Evolutionary conservation across 1,139 yeast genomes (phyloP).

Genomic region (Kodamaea ohmeri): DNA sequence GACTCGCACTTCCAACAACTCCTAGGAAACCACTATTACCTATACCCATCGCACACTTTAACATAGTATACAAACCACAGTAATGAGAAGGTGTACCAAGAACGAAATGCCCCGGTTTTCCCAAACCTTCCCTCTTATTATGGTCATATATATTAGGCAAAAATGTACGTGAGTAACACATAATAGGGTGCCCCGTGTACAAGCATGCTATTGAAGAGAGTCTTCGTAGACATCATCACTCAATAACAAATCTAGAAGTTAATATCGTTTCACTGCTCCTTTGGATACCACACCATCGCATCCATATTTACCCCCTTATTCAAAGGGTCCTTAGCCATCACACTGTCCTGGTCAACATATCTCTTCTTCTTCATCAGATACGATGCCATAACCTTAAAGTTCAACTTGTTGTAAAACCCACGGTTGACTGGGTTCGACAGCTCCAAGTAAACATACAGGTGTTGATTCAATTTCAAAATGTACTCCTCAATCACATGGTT

Average conservation of each 20-base stretch:
- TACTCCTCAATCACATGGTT: slow-evolving; percentile 23
- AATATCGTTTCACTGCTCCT: slow-evolving; percentile 3
- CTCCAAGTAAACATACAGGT: slow-evolving; percentile 37
- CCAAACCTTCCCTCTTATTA: slow-evolving; percentile 18
- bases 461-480: slow-evolving; percentile 13
- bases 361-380: slow-evolving; percentile 36
- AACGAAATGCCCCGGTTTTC: slow-evolving; percentile 9
- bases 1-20: not conserved
- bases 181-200: slow-evolving; percentile 11
- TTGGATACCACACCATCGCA: slow-evolving; percentile 30
- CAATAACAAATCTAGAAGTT: not conserved
- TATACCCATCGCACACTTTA: slow-evolving; percentile 18
- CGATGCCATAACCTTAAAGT: slow-evolving; percentile 45
- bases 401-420: slow-evolving; percentile 47
- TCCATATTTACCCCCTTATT: slow-evolving; percentile 35
- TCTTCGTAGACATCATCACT: too few species aligned
- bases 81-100: slow-evolving; percentile 17
- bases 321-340: slow-evolving; percentile 20
- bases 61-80: slow-evolving; percentile 21
- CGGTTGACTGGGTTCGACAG: slow-evolving; percentile 52
- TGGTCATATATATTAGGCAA: slow-evolving; percentile 20
- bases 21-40: slow-evolving; percentile 13
- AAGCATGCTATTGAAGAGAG: too few species aligned
- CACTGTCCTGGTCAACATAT: slow-evolving; percentile 20
- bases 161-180: slow-evolving; percentile 18